A percentile compares a stretch with the other conserved stretches of the same genome.
Conservation (phyloP, 2,329 filamentous ascomycete species). For the Epichloe festucae region DNA sequence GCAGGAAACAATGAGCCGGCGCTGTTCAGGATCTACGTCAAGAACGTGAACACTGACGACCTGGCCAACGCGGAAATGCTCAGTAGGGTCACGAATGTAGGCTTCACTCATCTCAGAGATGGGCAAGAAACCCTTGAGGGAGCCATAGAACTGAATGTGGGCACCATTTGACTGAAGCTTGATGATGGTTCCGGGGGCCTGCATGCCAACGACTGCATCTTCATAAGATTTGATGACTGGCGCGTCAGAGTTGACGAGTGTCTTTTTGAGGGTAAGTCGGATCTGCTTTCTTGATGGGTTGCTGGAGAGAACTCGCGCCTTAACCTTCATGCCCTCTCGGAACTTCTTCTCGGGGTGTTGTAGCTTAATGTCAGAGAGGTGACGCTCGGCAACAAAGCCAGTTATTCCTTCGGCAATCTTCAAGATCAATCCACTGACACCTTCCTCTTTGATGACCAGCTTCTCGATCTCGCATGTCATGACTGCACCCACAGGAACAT, state of each 20-base stretch:
- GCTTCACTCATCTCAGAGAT: constrained; percentile 97
- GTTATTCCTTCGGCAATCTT: constrained; percentile 76
- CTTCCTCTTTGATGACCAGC: constrained; percentile 63
- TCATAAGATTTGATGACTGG: constrained; percentile 66
- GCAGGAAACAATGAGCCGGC: constrained; percentile 77
- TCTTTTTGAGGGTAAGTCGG: constrained; percentile 86
- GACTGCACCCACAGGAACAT: constrained; percentile 68
- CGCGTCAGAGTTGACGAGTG: constrained; percentile 77
- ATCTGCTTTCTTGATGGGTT: constrained; percentile 65
- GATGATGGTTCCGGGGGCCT: constrained; percentile 80
- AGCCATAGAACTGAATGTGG: constrained; percentile 83
- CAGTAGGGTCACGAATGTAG: constrained; percentile 75
- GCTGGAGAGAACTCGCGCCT: constrained; percentile 71
- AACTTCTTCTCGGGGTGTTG: constrained; percentile 97
- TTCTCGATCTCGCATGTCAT: constrained; percentile 78
- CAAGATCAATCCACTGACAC: constrained; percentile 69
- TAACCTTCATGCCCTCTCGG: constrained; percentile 71
- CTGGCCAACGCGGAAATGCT: constrained; percentile 84
- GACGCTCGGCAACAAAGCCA: constrained; percentile 77
- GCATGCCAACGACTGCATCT: constrained; percentile 59
- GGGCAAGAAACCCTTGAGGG: constrained; percentile 74
- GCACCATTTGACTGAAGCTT: constrained; percentile 69
- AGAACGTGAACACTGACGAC: constrained; percentile 85
- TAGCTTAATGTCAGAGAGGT: constrained; percentile 76
- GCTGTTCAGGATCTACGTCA: constrained; percentile 57